Evolutionary conservation across 352 stramenopile genomes (phyloP), one percentile per base, ranked within the genome.

Genomic region (Thraustochytrium sp.): DNA sequence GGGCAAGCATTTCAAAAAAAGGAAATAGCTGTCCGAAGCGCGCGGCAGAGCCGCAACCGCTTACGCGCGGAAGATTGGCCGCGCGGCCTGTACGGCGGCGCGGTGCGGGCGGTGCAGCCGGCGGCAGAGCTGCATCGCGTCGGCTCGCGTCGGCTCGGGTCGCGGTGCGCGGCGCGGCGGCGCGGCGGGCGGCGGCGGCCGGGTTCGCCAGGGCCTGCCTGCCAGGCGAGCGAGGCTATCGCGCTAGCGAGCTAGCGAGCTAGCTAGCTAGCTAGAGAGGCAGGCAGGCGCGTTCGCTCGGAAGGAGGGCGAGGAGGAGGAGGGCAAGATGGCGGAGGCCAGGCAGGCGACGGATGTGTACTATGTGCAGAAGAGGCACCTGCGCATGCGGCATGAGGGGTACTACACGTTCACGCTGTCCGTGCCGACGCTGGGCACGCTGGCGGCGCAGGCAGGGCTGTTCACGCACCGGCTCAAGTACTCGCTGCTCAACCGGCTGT

Each of bases 311-410:
- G 13, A 5, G 5, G 5, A 11, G 34, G 34, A 18, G 62, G n/a
- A 13, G 11, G 23, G 40, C 9, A 75, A 16, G 44, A 84, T 84
- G 75, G 75, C 75, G 23, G 75, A 84, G 38, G 75, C 75, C 18
- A 29, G 75, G 21, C 53, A 84, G n/a, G 75, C 75, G 13, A 84
- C 49, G 29, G 75, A 84, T 34, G 29, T 84, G 61, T 84, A 84
- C 61, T 84, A 84, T 29, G 34, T 84, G 42, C 75, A 84, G 61
- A 84, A 84, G 75, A 64, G 75, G 8, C 34, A 54, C 40, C 29
- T 84, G 29, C 29, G 34, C 59, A 75, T 38, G 8, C 34, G 36
- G 18, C 34, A 84, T 76, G 75, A 84, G 23, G 75, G 75, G 37
- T 84, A 84, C 61, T 48, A 61, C 61, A 84, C 75, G 23, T 26